Percentiles rank a stretch among this genome's conserved stretches.
Evolutionary conservation across 2,329 filamentous ascomycete species (phyloP).

Genomic region (Tetracladium maxilliforme): DNA sequence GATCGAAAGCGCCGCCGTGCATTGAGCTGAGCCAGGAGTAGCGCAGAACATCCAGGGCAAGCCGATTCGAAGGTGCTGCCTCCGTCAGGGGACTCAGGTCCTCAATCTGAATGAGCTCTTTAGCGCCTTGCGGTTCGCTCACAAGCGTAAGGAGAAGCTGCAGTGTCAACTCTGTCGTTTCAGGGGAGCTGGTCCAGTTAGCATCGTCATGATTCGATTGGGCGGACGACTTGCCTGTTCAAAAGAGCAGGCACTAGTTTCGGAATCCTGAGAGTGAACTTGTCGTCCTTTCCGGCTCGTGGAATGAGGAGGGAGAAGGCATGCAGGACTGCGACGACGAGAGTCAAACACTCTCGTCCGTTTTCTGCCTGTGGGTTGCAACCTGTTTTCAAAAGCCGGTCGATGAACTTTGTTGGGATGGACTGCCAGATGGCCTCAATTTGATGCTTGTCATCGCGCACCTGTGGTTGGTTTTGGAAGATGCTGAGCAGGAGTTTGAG

Average conservation of each 20-base stretch:
- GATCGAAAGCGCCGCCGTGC: constrained; percentile 13
- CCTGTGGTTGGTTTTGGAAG: constrained; percentile 41
- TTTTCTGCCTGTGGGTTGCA: constrained; percentile 19
- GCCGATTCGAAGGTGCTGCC: constrained; percentile 34
- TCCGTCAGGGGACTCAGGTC: constrained; percentile 41
- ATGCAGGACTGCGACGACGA: constrained; percentile 43
- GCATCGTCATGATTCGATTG: constrained; percentile 3
- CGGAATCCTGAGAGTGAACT: constrained; percentile 36
- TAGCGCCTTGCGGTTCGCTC: constrained; percentile 32
- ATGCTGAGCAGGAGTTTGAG: constrained; percentile 51
- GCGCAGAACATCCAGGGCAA: constrained; percentile 38
- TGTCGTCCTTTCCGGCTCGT: constrained; percentile 24
- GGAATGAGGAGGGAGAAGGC: constrained; percentile 45
- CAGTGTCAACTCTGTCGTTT: constrained; percentile 36
- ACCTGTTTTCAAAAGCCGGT: constrained; percentile 43
- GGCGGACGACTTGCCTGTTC: constrained; percentile 28
- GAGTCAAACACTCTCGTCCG: too few species aligned
- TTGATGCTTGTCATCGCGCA: constrained; percentile 28
- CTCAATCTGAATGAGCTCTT: constrained; percentile 28
- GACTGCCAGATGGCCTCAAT: constrained; percentile 40
- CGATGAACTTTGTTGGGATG: constrained; percentile 47
- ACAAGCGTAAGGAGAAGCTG: constrained; percentile 42
- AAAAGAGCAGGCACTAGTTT: constrained; percentile 35
- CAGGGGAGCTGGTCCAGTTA: constrained; percentile 25
- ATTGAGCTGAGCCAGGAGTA: constrained; percentile 41